Conservation (phyloP, 805 yeast genomes). For the Pichia membranifaciens region DNA sequence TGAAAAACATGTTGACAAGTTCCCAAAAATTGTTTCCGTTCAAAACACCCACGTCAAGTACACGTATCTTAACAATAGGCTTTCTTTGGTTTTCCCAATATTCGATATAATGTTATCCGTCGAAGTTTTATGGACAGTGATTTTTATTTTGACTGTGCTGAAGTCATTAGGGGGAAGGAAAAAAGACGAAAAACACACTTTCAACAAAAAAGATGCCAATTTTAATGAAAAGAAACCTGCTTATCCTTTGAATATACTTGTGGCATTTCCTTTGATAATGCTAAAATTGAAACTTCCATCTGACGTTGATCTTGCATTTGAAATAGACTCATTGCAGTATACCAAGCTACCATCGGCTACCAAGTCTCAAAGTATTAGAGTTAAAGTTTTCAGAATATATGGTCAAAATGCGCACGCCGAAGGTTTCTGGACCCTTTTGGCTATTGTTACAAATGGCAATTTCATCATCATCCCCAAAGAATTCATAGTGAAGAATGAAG, state of each 20-base stretch:
- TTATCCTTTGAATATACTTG: conserved; percentile 11
- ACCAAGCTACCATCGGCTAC: conserved; percentile 14
- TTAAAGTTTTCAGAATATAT: conserved; percentile 25
- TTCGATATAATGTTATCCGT: conserved; percentile 24
- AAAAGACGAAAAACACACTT: too few relatives aligned
- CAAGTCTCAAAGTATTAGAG: conserved; percentile 14
- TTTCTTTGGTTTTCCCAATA: conserved; percentile 23
- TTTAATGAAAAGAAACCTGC: neutral
- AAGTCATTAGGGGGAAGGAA: conserved; percentile 6
- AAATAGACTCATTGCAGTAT: conserved; percentile 25
- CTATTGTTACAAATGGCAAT: conserved; percentile 8
- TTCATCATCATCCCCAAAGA: conserved; percentile 2
- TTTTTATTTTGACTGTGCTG: conserved; percentile 22
- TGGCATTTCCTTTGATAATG: conserved; percentile 23
- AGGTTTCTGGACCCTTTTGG: conserved; percentile 24
- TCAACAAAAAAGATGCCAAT: neutral
- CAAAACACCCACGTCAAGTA: conserved; percentile 16
- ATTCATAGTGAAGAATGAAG: conserved; percentile 9
- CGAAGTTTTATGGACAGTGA: conserved; percentile 29
- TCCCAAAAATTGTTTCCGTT: conserved; percentile 13
- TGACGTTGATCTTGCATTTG: conserved; percentile 25
- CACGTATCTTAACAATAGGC: conserved; percentile 11
- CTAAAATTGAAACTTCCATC: conserved; percentile 24
- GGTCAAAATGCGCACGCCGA: conserved; percentile 25
- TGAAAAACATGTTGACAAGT: conserved; percentile 11